Evolutionary conservation across 306 rosid species (phyloP).

Genomic region (Cucumis cinereus): DNA sequence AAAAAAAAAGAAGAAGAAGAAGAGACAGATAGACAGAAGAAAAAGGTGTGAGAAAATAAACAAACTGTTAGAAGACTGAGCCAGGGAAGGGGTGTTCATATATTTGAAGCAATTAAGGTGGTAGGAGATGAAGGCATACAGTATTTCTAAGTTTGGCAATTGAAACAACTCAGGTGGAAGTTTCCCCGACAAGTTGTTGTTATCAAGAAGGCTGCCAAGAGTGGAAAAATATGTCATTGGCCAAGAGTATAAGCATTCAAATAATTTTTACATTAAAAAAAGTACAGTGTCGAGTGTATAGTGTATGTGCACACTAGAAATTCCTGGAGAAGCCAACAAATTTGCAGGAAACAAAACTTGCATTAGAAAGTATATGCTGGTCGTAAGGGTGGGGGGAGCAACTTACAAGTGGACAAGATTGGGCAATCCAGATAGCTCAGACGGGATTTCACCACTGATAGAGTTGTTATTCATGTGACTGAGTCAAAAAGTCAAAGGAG

Average conservation of each 20-base stretch:
- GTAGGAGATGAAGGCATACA: conserved; percentile 21
- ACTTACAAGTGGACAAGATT: conserved; percentile 75
- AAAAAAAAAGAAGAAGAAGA: not conserved
- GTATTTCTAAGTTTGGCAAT: conserved; percentile 35
- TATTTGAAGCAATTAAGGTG: not conserved
- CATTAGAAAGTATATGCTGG: not conserved
- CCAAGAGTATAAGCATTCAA: not conserved
- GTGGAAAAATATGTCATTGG: not conserved
- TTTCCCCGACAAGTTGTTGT: conserved; percentile 73
- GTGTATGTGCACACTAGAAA: not conserved
- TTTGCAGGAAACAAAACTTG: not conserved
- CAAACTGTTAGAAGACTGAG: not conserved
- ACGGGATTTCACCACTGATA: conserved; percentile 70
- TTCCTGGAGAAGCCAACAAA: not conserved
- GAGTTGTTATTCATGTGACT: conserved; percentile 99
- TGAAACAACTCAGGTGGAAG: conserved; percentile 52
- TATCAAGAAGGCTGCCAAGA: conserved; percentile 83
- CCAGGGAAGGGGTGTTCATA: not conserved
- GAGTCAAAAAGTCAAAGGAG: conserved; percentile 20
- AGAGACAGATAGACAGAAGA: no score
- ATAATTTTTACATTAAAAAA: not conserved
- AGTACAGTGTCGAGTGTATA: not conserved
- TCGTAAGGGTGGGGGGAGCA: not conserved
- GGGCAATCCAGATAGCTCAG: conserved; percentile 47
- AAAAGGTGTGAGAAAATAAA: not conserved